Base-by-base conservation (phyloP, 208 protist genomes). In the Endotrypanum monterogeii region DNA sequence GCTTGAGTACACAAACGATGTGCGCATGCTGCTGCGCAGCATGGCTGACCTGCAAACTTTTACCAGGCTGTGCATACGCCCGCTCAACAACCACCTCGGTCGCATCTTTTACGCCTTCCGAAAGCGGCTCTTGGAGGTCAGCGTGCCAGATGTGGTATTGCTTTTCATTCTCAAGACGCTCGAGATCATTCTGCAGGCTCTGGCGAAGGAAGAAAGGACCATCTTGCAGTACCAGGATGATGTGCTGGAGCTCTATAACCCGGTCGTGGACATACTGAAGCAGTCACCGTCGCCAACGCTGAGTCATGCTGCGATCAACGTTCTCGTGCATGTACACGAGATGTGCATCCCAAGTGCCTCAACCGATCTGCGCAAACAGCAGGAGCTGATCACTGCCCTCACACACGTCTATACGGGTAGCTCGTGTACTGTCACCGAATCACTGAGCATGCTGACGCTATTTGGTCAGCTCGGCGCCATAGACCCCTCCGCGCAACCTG, bases 391-490 rank as follows among this genome's bases (percentile, higher is more conserved):
- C 67, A 69, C 76, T 28, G 83, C 83, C 18, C 73, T 97, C 44
- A 85, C 79, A 20, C 74, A 86, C 56, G 87, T 96, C 56, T 97
- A 95, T 82, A 97, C 84, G 73, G 79, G 80, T 62, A 86, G 78
- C 52, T 86, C 72, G 72, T 90, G 74, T 71, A 91, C 90, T 41
- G 75, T 84, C 12, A 77, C 85, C 54, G 91, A 94, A 83, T 80
- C 90, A 37, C 73, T 83, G 28, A 84, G 86, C 65, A 90, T 94
- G 61, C 84, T 97, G 16, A 95, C 88, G 41, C 86, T 97, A 23
- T 94, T 96, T 74, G 93, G 93, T 35, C 90, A 97, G 79, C 73
- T 97, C 30, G 93, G 93, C 48, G 93, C 93, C 25, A 83, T 97
- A 1, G 90, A 95, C 75, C 91, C 91, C 25, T 78, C 93, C 9